These are phyloP conservation scores for Chaetomium strumarium DNA, from an alignment of 2,329 filamentous ascomycete genomes.

Conservation along the genomic window DNA sequence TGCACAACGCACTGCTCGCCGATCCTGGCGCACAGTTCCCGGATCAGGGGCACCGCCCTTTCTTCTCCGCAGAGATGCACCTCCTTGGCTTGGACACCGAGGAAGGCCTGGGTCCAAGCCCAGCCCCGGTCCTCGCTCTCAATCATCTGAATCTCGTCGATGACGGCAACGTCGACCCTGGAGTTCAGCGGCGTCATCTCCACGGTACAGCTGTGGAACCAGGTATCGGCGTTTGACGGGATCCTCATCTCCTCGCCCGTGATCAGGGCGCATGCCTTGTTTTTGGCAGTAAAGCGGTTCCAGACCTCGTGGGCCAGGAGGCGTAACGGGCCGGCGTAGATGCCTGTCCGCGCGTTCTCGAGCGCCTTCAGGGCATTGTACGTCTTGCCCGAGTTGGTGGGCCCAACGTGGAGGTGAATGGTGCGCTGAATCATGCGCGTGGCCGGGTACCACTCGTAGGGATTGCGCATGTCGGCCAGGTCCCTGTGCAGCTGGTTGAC, in stretches of 20 bases:
- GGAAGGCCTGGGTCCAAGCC: slow-evolving; percentile 88
- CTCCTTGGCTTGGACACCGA: slow-evolving; percentile 82
- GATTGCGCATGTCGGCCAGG: slow-evolving; percentile 79
- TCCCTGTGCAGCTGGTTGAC: slow-evolving; percentile 55
- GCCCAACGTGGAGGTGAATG: slow-evolving; percentile 88
- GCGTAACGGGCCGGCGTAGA: slow-evolving; percentile 86
- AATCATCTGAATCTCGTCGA: slow-evolving; percentile 99
- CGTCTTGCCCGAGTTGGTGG: slow-evolving; percentile 97
- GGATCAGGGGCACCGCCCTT: slow-evolving; percentile 71
- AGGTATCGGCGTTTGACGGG: slow-evolving; percentile 50
- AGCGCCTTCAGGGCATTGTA: slow-evolving; percentile 86
- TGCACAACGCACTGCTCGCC: slow-evolving; percentile 82
- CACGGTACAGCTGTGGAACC: slow-evolving; percentile 81
- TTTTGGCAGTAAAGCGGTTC: slow-evolving; percentile 72
- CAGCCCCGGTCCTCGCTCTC: slow-evolving; percentile 72
- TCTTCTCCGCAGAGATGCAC: slow-evolving; percentile 91
- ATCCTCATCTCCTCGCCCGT: slow-evolving; percentile 86
- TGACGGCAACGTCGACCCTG: slow-evolving; percentile 79
- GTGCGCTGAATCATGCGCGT: slow-evolving; percentile 75
- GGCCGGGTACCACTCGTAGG: slow-evolving; percentile 85
- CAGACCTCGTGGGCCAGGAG: slow-evolving; percentile 94
- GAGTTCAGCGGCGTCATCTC: slow-evolving; percentile 67
- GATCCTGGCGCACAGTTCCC: slow-evolving; percentile 67
- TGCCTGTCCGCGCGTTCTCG: slow-evolving; percentile 66
- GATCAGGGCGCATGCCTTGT: slow-evolving; percentile 69